Conservation (phyloP, 495 filamentous ascomycete species). For the Cercophora newfieldiana region DNA sequence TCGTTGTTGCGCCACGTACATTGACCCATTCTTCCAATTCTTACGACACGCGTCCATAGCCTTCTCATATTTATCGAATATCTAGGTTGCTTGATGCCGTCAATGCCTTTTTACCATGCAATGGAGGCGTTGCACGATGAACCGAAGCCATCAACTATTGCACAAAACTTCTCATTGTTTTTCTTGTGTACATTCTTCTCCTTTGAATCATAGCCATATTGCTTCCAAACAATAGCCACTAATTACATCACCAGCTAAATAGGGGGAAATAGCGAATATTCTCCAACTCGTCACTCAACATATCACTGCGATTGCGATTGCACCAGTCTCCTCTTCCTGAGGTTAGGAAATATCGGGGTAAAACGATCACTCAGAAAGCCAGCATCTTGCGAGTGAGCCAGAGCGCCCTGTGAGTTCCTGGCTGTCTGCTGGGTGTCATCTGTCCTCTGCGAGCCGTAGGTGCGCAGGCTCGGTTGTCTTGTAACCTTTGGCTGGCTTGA, state of each 20-base stretch:
- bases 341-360: not conserved
- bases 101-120: too few relatives aligned
- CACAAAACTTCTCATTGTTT: too few relatives aligned
- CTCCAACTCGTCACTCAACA: too few relatives aligned
- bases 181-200: too few relatives aligned
- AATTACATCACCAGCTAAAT: not conserved
- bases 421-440: not conserved
- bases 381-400: not conserved
- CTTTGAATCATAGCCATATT: too few relatives aligned
- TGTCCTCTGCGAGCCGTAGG: constrained; percentile 3
- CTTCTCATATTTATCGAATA: too few relatives aligned
- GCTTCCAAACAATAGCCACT: not conserved
- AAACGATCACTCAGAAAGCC: not conserved
- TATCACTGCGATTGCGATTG: not conserved
- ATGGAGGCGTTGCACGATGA: too few relatives aligned
- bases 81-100: too few relatives aligned
- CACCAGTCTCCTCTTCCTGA: not conserved
- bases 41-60: too few relatives aligned
- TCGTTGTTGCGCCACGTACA: too few relatives aligned
- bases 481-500: not conserved
- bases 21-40: too few relatives aligned
- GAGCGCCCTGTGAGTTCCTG: not conserved
- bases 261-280: not conserved
- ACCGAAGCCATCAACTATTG: too few relatives aligned
- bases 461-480: not conserved